These are phyloP conservation scores for Gentiana macrophylla DNA, from an alignment of 257 asterid genomes.

Conservation along the genomic window DNA sequence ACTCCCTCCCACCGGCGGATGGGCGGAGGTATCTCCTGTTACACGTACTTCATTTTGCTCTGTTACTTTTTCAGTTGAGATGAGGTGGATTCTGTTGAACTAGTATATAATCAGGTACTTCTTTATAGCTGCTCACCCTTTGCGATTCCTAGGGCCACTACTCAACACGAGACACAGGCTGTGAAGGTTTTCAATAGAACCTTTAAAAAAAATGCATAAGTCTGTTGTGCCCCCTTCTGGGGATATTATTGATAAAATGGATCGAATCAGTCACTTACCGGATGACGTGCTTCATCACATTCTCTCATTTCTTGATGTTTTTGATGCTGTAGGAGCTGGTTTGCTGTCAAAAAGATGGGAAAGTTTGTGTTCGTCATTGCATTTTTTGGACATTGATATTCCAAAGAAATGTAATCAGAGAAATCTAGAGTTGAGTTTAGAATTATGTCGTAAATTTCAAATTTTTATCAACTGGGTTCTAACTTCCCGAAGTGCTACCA, in stretches of 20 bases:
- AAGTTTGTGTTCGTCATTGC: neutral
- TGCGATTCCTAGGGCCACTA: too few species aligned
- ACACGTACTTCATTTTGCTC: too few species aligned
- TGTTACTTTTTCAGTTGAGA: too few species aligned
- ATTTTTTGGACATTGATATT: conserved; percentile 7
- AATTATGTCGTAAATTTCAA: neutral
- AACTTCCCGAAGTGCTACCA: neutral
- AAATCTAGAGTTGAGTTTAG: neutral
- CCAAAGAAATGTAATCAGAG: neutral
- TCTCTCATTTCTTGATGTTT: conserved; percentile 2
- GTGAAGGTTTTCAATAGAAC: too few species aligned
- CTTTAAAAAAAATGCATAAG: too few species aligned
- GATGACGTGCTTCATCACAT: conserved; percentile 5
- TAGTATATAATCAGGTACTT: too few species aligned
- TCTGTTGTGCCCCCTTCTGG: too few species aligned
- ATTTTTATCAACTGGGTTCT: conserved; percentile 10
- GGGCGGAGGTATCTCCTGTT: too few species aligned
- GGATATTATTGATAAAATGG: neutral
- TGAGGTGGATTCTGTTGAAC: too few species aligned
- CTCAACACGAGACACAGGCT: too few species aligned
- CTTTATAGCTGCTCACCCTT: too few species aligned
- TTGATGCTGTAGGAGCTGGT: conserved; percentile 1
- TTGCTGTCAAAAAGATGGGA: conserved; percentile 6
- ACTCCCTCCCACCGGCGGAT: too few species aligned
- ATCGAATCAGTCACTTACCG: neutral